These are phyloP conservation scores for Paramecium pentaurelia DNA, from an alignment of 73 alveolate genomes.

Conservation along the genomic window DNA sequence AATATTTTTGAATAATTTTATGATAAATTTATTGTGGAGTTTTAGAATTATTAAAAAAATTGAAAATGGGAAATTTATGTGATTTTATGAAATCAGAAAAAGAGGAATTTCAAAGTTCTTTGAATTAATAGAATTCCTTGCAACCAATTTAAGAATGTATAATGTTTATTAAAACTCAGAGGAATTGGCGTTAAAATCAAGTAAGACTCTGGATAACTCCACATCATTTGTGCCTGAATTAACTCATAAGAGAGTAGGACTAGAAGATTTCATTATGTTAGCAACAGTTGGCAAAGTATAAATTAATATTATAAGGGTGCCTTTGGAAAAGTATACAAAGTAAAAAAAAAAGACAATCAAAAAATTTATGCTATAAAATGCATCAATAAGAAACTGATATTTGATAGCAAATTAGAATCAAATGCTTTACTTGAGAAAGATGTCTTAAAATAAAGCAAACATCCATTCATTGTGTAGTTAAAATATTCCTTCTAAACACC, in stretches of 20 bases:
- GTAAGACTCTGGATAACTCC: conserved; percentile 1
- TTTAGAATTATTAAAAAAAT: neutral
- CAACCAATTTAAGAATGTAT: neutral
- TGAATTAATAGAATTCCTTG: neutral
- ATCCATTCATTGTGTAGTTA: conserved; percentile 86
- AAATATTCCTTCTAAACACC: conserved; percentile 86
- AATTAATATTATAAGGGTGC: conserved; percentile 76
- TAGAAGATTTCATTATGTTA: conserved; percentile 35
- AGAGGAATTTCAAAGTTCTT: neutral
- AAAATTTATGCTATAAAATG: conserved; percentile 86
- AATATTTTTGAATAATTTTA: too few species aligned
- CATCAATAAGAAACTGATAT: conserved; percentile 76
- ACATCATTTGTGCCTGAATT: neutral
- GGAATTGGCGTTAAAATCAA: neutral
- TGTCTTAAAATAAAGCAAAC: conserved; percentile 71
- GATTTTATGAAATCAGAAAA: neutral
- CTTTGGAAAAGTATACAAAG: conserved; percentile 94
- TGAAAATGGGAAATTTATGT: conserved; percentile 28
- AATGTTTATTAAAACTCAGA: neutral
- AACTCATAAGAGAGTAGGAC: neutral
- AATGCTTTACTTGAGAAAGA: conserved; percentile 89
- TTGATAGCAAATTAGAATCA: conserved; percentile 73
- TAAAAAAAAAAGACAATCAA: conserved; percentile 74
- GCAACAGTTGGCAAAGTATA: conserved; percentile 38
- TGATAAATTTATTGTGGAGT: neutral